These are phyloP conservation scores for Cystofilobasidium bisporidii DNA, from an alignment of 768 basidiomycete genomes.

Conservation along the genomic window DNA sequence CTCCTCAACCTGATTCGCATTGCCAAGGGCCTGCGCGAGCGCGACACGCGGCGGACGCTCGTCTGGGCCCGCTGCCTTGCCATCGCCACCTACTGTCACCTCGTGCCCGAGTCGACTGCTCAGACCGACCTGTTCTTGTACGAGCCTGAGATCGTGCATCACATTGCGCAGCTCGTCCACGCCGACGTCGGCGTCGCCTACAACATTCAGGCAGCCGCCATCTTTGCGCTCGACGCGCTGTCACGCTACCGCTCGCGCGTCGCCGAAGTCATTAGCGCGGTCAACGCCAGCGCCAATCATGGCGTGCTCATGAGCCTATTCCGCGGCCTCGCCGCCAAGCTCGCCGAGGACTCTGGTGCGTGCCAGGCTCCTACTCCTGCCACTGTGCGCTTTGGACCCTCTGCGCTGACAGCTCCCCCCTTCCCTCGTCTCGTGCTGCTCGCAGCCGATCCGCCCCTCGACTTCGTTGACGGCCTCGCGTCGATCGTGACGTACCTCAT, in stretches of 20 bases:
- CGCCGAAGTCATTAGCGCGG: conserved; percentile 74
- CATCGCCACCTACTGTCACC: conserved; percentile 76
- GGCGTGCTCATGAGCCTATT: conserved; percentile 84
- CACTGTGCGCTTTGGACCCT: no score
- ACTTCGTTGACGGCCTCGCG: conserved; percentile 60
- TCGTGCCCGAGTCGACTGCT: conserved; percentile 63
- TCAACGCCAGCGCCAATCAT: conserved; percentile 93
- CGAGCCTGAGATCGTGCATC: conserved; percentile 81
- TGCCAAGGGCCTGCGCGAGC: conserved; percentile 55
- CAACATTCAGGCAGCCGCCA: conserved; percentile 68
- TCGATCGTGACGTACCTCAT: conserved; percentile 80
- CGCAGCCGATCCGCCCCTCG: conserved; percentile 36
- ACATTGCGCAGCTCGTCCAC: conserved; percentile 81
- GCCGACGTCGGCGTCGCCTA: conserved; percentile 50
- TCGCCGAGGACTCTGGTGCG: conserved; percentile 42
- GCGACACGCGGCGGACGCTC: conserved; percentile 60
- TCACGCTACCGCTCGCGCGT: conserved; percentile 72
- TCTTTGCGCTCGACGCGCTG: conserved; percentile 82
- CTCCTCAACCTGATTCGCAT: conserved; percentile 75
- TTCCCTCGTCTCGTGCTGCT: no score
- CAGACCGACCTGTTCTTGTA: conserved; percentile 78
- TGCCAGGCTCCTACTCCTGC: no score
- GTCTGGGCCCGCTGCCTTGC: conserved; percentile 71
- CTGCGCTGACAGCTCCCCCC: no score
- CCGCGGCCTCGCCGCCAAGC: conserved; percentile 66